phyloP scores from a whole-genome alignment of 768 basidiomycete species.

The Mycena vitilis region DNA sequence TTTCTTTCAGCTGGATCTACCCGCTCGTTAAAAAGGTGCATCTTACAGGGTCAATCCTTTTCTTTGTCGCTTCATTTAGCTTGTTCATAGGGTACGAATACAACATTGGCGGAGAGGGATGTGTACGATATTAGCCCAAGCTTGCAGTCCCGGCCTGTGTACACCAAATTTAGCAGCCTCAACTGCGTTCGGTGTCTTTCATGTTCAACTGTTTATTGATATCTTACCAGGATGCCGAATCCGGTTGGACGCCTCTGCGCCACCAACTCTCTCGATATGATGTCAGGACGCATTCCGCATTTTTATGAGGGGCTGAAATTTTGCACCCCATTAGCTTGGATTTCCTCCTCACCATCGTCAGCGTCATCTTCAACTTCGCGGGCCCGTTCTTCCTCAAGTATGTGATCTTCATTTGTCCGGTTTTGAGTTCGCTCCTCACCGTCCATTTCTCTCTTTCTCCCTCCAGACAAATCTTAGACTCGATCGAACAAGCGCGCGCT shows the following conservation, averaged over 20 bases:
- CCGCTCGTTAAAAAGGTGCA: slow-evolving; percentile 67
- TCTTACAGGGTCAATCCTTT: neutral
- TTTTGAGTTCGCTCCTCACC: neutral
- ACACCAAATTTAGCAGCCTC: slow-evolving; percentile 56
- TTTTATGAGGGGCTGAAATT: neutral
- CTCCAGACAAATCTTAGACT: slow-evolving; percentile 30
- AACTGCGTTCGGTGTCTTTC: neutral
- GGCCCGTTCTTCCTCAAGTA: slow-evolving; percentile 89
- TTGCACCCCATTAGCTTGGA: slow-evolving; percentile 59
- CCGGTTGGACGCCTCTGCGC: slow-evolving; percentile 13
- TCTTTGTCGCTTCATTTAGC: neutral
- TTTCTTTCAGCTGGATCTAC: slow-evolving; percentile 71
- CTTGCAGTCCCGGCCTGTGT: slow-evolving; percentile 73
- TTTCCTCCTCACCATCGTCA: slow-evolving; percentile 72
- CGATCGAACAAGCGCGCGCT: slow-evolving; percentile 54
- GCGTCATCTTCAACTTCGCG: slow-evolving; percentile 81
- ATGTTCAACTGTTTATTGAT: neutral
- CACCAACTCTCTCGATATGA: slow-evolving; percentile 28
- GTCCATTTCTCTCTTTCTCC: too few species aligned
- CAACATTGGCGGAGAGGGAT: slow-evolving; percentile 75
- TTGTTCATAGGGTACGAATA: slow-evolving; percentile 52
- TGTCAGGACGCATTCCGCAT: neutral
- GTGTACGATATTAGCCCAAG: slow-evolving; percentile 80
- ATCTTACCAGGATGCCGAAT: slow-evolving; percentile 1
- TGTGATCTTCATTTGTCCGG: slow-evolving; percentile 32